A percentile compares a stretch with the other conserved stretches of the same genome.
Conservation (phyloP, 2,329 filamentous ascomycete genomes). For the Westerdykella sp. region DNA sequence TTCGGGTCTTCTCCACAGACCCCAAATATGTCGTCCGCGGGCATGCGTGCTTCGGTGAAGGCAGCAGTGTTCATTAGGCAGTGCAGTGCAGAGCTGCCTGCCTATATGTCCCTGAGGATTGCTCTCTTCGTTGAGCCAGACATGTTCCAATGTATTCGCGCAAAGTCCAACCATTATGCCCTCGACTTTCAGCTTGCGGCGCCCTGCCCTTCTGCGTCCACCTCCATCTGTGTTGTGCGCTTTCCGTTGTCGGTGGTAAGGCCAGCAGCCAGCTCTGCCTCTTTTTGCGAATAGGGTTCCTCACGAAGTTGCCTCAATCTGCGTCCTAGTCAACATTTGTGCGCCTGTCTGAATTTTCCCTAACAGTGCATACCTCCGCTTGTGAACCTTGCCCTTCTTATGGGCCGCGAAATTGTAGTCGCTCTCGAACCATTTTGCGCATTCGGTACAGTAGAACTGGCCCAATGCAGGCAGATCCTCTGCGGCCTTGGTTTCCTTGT, state of each 20-base stretch:
- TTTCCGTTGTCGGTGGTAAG: constrained; percentile 63
- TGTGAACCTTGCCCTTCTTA: constrained; percentile 84
- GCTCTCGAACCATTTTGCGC: constrained; percentile 93
- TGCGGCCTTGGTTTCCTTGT: constrained; percentile 68
- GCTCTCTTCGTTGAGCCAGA: too few species aligned
- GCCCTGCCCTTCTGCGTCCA: constrained; percentile 17
- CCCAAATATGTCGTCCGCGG: too few species aligned
- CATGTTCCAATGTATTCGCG: too few species aligned
- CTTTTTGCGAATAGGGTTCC: constrained; percentile 78
- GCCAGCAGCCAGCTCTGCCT: constrained; percentile 75
- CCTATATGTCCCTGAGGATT: too few species aligned
- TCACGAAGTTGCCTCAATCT: constrained; percentile 78
- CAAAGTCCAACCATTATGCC: too few species aligned
- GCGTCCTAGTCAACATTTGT: constrained; percentile 9
- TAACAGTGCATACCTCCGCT: constrained; percentile 59
- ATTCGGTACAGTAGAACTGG: constrained; percentile 81
- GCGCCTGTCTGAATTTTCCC: background rate
- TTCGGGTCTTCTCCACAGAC: too few species aligned
- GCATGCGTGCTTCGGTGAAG: too few species aligned
- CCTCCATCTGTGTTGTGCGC: constrained; percentile 30
- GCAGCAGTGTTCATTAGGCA: too few species aligned
- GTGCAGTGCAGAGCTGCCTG: too few species aligned
- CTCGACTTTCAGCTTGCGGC: background rate
- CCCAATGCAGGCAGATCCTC: constrained; percentile 89
- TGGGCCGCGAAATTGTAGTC: constrained; percentile 71